Evolutionary conservation across 2,329 filamentous ascomycete species (phyloP), one percentile per base, ranked within the genome.

Genomic region (Neospermospora avenae): DNA sequence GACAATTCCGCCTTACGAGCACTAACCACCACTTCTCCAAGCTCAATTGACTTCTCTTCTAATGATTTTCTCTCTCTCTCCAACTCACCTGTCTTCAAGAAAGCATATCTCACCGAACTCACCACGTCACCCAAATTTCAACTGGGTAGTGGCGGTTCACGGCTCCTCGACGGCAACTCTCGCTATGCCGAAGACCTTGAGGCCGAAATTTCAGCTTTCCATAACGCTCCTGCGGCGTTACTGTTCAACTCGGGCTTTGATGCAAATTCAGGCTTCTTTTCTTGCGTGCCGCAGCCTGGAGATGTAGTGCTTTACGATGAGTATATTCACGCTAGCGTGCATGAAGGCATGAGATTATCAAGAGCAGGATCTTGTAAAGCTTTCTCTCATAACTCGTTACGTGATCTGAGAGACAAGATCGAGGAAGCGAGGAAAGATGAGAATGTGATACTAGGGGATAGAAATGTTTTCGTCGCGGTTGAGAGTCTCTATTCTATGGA

Each of bases 81-180:
- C 14, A 60, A 59, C 24, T 69, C 63, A 2, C 48, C 62, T 3
- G 24, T 59, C 13, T 46, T 69, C 24, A 61, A 60, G 42, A 22
- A 44, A 1, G 46, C 59, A 4, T 69, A 65, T 41, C 60, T 69
- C 1, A 22, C 48, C 11, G 60, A 67, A 41, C 58, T 70, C 5
- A 34, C 22, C 6, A 39, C 44, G 1, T 41, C 59, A 25, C 48
- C 63, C 1, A n/a, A 56, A n/a, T 69, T 67, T 51, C 56, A 55
- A 1, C 55, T 70, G 24, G 67, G 69, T 8, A 62, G 55, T 13
- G 78, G 80, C 0, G 85, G 87, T 2, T 87, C 84, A 0, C 78
- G 87, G 7, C 76, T 89, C 0, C 75, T 88, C 3, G 84, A 89
- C 64, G 87, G 87, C 2, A 89, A 89, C 68, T 85, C 81, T 1